phyloP scores from a whole-genome alignment of 768 basidiomycete genomes.

The Strobilomyces echinocephalus region DNA sequence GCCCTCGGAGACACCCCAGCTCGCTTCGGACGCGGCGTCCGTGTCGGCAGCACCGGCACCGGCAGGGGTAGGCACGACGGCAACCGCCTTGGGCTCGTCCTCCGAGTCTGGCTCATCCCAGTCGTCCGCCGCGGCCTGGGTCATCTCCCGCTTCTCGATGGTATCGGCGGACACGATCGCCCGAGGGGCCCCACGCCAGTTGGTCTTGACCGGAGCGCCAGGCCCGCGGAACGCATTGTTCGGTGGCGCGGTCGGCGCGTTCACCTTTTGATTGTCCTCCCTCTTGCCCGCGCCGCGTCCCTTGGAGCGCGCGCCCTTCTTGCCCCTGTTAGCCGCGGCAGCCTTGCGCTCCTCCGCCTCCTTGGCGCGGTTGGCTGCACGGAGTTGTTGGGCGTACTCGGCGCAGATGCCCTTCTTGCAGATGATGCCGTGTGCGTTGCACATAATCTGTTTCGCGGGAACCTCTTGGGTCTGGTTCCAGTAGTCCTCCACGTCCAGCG shows the following conservation, averaged over 20 bases:
- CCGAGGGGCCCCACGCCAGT: slow-evolving; percentile 28
- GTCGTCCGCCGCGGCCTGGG: slow-evolving; percentile 4
- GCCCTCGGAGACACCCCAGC: slow-evolving; percentile 22
- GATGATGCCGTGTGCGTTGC: slow-evolving; percentile 31
- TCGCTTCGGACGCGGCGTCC: slow-evolving; percentile 16
- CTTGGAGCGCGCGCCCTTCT: slow-evolving; percentile 18
- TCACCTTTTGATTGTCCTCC: background rate
- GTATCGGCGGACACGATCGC: slow-evolving; percentile 22
- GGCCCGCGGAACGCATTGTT: slow-evolving; percentile 25
- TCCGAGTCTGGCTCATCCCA: slow-evolving; percentile 23
- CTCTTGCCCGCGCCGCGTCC: slow-evolving; percentile 10
- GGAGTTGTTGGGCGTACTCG: slow-evolving; percentile 29
- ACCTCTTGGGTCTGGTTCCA: slow-evolving; percentile 15
- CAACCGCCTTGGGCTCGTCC: slow-evolving; percentile 6
- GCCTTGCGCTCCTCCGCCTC: slow-evolving; percentile 18
- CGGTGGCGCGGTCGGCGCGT: background rate
- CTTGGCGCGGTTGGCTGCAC: slow-evolving; percentile 13
- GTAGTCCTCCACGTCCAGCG: slow-evolving; percentile 20
- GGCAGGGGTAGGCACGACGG: background rate
- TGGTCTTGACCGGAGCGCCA: slow-evolving; percentile 29
- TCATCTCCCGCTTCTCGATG: slow-evolving; percentile 23
- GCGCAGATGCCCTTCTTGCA: slow-evolving; percentile 36
- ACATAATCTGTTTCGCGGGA: slow-evolving; percentile 13
- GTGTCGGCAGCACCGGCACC: background rate
- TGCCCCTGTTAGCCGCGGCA: slow-evolving; percentile 14